Percentiles rank a stretch among this genome's conserved stretches.
phyloP scores from a whole-genome alignment of 192 early-diverging fungal species.

The Neocallimastix lanati region DNA sequence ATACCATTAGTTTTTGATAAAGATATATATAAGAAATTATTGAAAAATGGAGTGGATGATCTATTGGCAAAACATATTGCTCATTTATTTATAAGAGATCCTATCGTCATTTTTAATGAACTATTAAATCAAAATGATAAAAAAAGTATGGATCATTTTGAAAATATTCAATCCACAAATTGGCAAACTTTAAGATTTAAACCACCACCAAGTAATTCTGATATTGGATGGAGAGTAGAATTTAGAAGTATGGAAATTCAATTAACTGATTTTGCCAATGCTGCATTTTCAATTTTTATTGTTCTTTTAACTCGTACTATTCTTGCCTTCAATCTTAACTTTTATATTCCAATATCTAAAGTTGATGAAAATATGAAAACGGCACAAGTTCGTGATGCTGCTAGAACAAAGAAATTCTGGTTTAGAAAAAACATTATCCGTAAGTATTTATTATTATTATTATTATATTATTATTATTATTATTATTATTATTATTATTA shows the following conservation, averaged over 20 bases:
- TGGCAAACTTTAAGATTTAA: conserved; percentile 99
- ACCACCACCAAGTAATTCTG: conserved; percentile 70
- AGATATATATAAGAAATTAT: conserved; percentile 53
- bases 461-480: neutral
- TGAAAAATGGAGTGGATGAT: conserved; percentile 43
- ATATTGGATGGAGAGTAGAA: conserved; percentile 95
- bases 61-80: conserved; percentile 77
- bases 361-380: conserved; percentile 87
- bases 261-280: conserved; percentile 90
- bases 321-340: conserved; percentile 71
- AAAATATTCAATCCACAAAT: conserved; percentile 98
- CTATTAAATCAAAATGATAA: conserved; percentile 68
- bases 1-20: conserved; percentile 61
- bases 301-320: conserved; percentile 77
- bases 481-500: too few species aligned
- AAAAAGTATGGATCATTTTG: conserved; percentile 85
- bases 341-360: conserved; percentile 91
- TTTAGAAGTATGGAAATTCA: conserved; percentile 95
- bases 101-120: conserved; percentile 86
- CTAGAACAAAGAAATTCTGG: conserved; percentile 62
- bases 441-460: neutral
- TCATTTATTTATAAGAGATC: conserved; percentile 94
- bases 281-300: conserved; percentile 85
- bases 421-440: conserved; percentile 40
- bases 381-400: conserved; percentile 71